Evolutionary conservation across 306 rosid species (phyloP).

Genomic region (Geum urbanum): DNA sequence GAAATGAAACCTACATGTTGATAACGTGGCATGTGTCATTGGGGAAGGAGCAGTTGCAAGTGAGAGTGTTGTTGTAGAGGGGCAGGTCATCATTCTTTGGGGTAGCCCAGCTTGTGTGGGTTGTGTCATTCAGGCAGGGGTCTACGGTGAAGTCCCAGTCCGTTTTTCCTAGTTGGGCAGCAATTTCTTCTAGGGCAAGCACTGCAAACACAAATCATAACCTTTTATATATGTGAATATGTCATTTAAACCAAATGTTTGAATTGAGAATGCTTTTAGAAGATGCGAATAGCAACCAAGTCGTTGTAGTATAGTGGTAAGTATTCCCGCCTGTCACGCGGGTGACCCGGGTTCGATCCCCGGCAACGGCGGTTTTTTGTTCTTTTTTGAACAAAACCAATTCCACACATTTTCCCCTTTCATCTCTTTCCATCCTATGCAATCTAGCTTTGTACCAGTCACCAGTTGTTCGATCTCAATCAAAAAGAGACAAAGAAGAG

Average conservation of each 20-base stretch:
- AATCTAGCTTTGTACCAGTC: not conserved
- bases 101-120: constrained; percentile 18
- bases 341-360: constrained; percentile 10
- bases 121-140: constrained; percentile 16
- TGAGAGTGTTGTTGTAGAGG: constrained; percentile 19
- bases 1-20: not conserved
- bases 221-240: too few species aligned
- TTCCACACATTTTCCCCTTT: not conserved
- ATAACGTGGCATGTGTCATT: constrained; percentile 16
- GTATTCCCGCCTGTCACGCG: constrained; percentile 8
- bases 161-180: constrained; percentile 7
- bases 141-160: constrained; percentile 25
- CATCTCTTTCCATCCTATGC: not conserved
- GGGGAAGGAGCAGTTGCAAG: constrained; percentile 17
- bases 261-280: too few species aligned
- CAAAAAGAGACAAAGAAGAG: too few species aligned
- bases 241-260: too few species aligned
- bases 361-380: not conserved
- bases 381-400: not conserved
- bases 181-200: constrained; percentile 15
- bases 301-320: constrained; percentile 9
- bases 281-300: not conserved
- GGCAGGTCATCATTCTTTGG: not conserved
- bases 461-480: not conserved
- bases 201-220: constrained; percentile 18